Evolutionary conservation across 257 asterid species (phyloP), one percentile per base, ranked within the genome.

Genomic region (Scutellaria barbata): DNA sequence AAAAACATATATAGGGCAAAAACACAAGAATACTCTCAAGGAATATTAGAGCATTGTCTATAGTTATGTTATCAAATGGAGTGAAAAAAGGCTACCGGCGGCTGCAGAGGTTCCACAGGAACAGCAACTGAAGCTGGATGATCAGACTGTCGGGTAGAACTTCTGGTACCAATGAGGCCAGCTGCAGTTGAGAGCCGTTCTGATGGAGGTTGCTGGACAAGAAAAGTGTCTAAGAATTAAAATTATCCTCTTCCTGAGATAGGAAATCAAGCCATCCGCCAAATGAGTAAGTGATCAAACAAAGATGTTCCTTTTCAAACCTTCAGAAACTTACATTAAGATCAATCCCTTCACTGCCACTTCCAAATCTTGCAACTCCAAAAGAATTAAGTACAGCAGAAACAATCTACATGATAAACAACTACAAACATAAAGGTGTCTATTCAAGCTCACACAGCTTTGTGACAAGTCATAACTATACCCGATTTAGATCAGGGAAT

Each of bases 401-500:
- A 60, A 90, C 73, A 73, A 89, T 85, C 98, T 93, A 79, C 74
- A 76, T 68, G 73, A 77, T 60, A 50, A 45, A 67, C 13, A 47
- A 70, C 53, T 50, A 67, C 25, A 62, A 78, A 48, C 54, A 57
- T 73, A 43, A 75, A 20, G 42, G 41, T 42, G 42, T 40, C 57
- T 14, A 39, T 64, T 59, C 60, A 70, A 80, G 82, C 56, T 58
- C 67, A 9, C 48, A 67, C 13, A 14, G 47, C 22, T 67, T 54
- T 30, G 11, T 42, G 66, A 63, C 50, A 66, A 66, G 41, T 41
- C 68, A 61, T 52, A 48, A 46, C 42, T 73, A 79, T 89, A 93
- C 98, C 78, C 94, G 92, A 78, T 87, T 87, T 48, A 91, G 76
- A 80, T 88, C 94, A 67, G 92, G 93, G 65, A 90, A 83, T 73